Percentiles rank a stretch among this genome's conserved stretches.
These are phyloP conservation scores for Rhizomucor pusillus DNA, from an alignment of 371 early-diverging fungal species.

Conservation along the genomic window DNA sequence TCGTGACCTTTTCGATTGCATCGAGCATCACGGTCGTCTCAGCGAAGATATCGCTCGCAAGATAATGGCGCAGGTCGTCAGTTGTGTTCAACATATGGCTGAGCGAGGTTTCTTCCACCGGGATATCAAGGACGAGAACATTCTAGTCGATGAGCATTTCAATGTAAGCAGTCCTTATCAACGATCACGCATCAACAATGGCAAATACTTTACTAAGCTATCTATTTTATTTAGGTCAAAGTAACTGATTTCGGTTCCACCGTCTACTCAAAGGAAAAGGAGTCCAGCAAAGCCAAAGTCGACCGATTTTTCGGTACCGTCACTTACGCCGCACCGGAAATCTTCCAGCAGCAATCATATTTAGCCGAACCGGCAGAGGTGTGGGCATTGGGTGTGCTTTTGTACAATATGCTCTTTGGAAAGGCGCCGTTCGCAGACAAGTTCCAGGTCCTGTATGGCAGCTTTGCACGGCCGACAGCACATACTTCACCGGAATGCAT, in stretches of 20 bases:
- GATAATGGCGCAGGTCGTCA: conserved; percentile 73
- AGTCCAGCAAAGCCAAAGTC: too few species aligned
- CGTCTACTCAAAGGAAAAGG: too few species aligned
- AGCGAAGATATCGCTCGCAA: conserved; percentile 56
- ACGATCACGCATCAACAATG: too few species aligned
- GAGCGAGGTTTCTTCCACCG: conserved; percentile 54
- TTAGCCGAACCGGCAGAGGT: conserved; percentile 77
- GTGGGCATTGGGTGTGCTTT: conserved; percentile 77
- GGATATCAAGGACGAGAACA: conserved; percentile 76
- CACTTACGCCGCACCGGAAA: conserved; percentile 77
- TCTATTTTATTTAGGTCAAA: conserved; percentile 63
- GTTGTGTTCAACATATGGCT: conserved; percentile 66
- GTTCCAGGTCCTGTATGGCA: conserved; percentile 44
- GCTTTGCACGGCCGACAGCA: conserved; percentile 38
- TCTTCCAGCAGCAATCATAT: conserved; percentile 66
- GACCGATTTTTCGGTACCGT: conserved; percentile 72
- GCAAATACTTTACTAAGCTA: too few species aligned
- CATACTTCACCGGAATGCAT: conserved; percentile 49
- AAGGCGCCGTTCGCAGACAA: conserved; percentile 70
- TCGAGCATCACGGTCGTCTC: conserved; percentile 65
- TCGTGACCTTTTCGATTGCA: conserved; percentile 81
- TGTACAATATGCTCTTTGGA: conserved; percentile 75
- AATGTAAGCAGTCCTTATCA: too few species aligned
- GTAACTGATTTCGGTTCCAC: conserved; percentile 85
- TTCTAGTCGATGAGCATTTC: conserved; percentile 71